A percentile compares a stretch with the other conserved stretches of the same genome.
phyloP scores from a whole-genome alignment of 257 asterid genomes.

The Lycium barbarum region DNA sequence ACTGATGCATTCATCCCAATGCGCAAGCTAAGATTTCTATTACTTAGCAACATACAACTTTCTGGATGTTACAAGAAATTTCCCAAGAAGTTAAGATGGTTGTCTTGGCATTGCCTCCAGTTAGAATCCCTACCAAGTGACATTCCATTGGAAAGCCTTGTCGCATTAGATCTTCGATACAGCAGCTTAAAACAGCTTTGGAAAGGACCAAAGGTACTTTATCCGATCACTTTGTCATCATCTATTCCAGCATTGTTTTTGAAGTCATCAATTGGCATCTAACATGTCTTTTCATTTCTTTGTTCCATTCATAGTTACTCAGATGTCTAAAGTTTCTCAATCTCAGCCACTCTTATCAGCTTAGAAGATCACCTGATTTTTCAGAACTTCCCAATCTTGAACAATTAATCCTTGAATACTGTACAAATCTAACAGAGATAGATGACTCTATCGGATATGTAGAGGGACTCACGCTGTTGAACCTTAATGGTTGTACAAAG shows the following conservation, averaged over 20 bases:
- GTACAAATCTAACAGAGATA: constrained; percentile 28
- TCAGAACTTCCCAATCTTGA: constrained; percentile 1
- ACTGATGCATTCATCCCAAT: constrained; percentile 35
- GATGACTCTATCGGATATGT: constrained; percentile 4
- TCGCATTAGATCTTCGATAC: constrained; percentile 32
- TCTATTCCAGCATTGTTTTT: background rate
- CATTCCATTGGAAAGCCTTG: constrained; percentile 14
- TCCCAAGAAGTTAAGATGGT: constrained; percentile 38
- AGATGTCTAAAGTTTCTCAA: constrained; percentile 12
- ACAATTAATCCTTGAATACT: constrained; percentile 29
- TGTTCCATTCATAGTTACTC: constrained; percentile 13
- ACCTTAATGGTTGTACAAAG: constrained; percentile 27
- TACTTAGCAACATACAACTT: constrained; percentile 29
- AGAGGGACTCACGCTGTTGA: constrained; percentile 2
- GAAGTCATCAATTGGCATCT: background rate
- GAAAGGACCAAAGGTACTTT: constrained; percentile 36
- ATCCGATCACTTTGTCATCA: background rate
- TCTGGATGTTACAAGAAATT: constrained; percentile 32
- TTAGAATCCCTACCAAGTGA: constrained; percentile 31
- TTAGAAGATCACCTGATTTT: constrained; percentile 30
- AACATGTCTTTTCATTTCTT: background rate
- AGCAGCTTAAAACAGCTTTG: constrained; percentile 35
- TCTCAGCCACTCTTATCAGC: constrained; percentile 29
- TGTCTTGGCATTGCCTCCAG: constrained; percentile 27
- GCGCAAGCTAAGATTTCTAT: constrained; percentile 29